Evolutionary conservation across 345 rosid species (phyloP), one percentile per base, ranked within the genome.

Genomic region (Acer saccharum): DNA sequence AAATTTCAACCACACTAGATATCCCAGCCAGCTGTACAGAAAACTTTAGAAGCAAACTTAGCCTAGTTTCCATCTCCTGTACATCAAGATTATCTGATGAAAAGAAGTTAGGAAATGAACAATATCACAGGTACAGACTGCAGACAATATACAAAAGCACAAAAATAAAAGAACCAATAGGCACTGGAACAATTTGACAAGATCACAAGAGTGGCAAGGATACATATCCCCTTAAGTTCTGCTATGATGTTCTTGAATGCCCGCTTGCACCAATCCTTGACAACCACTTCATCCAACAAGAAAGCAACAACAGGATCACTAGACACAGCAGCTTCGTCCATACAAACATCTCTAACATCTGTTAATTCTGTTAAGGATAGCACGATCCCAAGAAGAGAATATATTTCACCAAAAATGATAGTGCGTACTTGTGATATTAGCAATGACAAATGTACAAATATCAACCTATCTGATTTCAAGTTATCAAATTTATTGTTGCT

Each of bases 261-360:
- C 76, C 87, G 86, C 87, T 92, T 94, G 88, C 96, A 95, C 99
- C 98, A 97, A 78, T 97, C 98, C 90, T 97, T 97, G 79, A 97
- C 90, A 74, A 93, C 98, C 79, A 90, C 98, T 89, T 97, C 99
- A 89, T 97, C 99, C 88, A 97, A 82, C 97, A 94, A 87, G 96
- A 92, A 93, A 44, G 99, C 93, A 81, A 89, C 82, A 77, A 91
- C 91, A 54, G 97, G 98, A 84, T 97, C 98, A 71, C 98, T 97
- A 68, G 99, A 97, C 74, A 97, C 98, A 44, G 99, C 98, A 85
- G 87, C 85, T 89, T 97, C 99, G 77, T 97, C 98, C 98, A 97
- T 93, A 81, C 98, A 94, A 65, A 94, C 94, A 84, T 94, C 93
- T 65, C 93, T 91, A 68, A 97, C 87, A 89, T 97, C 99, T 97